A percentile compares a stretch with the other conserved stretches of the same genome.
These are phyloP conservation scores for Ophiostoma fasciatum DNA, from an alignment of 2,329 filamentous ascomycete species.

Conservation along the genomic window DNA sequence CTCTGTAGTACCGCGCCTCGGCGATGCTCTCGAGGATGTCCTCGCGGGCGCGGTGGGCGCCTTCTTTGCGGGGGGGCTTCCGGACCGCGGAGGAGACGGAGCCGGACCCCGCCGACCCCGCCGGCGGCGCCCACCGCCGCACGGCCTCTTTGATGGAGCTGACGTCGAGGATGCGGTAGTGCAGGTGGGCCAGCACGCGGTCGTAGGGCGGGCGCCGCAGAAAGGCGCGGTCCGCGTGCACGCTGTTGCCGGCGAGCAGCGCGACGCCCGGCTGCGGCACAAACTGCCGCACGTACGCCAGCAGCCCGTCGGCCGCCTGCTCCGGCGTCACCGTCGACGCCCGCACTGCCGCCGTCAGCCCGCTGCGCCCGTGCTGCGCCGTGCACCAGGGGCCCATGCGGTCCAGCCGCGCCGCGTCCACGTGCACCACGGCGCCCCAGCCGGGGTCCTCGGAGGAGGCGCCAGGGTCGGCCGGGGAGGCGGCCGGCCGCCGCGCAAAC, in stretches of 20 bases:
- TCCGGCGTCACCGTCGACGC: conserved; percentile 57
- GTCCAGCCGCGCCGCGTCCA: conserved; percentile 52
- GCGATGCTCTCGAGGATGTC: conserved; percentile 93
- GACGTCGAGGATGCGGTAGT: conserved; percentile 85
- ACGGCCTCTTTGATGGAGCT: conserved; percentile 86
- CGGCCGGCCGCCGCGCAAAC: not conserved
- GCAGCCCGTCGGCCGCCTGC: conserved; percentile 55
- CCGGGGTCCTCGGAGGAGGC: conserved; percentile 60
- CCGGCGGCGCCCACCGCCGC: conserved; percentile 58
- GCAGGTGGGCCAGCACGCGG: conserved; percentile 58
- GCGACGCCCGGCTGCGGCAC: conserved; percentile 53
- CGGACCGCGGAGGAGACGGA: conserved; percentile 34
- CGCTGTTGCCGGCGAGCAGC: conserved; percentile 79
- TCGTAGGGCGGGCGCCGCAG: conserved; percentile 60
- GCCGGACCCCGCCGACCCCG: no score
- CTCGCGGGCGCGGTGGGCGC: conserved; percentile 65
- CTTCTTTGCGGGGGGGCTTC: conserved; percentile 41
- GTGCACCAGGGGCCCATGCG: conserved; percentile 85
- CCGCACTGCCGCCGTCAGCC: conserved; percentile 63
- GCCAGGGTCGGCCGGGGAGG: not conserved
- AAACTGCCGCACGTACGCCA: conserved; percentile 61
- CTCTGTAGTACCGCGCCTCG: conserved; percentile 73
- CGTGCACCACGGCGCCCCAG: conserved; percentile 69
- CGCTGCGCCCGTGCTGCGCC: conserved; percentile 62
- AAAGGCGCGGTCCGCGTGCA: conserved; percentile 81